Conservation (phyloP, 176 grass and related monocot species). For the Bonia amplexicaulis region DNA sequence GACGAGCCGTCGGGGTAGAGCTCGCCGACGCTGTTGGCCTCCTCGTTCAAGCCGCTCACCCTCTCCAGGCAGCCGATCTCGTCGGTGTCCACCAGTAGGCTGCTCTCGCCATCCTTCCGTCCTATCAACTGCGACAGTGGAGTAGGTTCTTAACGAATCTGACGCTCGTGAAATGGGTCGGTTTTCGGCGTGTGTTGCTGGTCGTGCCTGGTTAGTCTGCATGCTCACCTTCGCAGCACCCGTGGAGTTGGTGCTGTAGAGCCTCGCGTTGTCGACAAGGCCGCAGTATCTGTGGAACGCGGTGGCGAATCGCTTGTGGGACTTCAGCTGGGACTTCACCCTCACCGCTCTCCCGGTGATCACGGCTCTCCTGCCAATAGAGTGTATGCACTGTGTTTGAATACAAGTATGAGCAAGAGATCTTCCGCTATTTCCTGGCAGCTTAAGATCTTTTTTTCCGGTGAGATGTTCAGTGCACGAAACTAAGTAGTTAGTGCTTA, state of each 20-base stretch:
- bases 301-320: slow-evolving; percentile 78
- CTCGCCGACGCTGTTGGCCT: slow-evolving; percentile 62
- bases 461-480: not conserved
- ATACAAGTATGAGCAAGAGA: not conserved
- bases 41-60: slow-evolving; percentile 47
- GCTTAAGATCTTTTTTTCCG: not conserved
- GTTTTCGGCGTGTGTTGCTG: not conserved
- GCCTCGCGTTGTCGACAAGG: slow-evolving; percentile 70
- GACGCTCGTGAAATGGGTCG: not conserved
- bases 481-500: not conserved
- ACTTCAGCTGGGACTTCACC: slow-evolving; percentile 80
- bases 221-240: slow-evolving; percentile 59
- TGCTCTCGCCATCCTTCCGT: slow-evolving; percentile 65
- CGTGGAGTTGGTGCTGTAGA: slow-evolving; percentile 71
- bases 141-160: not conserved
- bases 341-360: slow-evolving; percentile 83
- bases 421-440: not conserved
- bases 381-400: not conserved
- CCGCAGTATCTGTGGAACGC: slow-evolving; percentile 64
- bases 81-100: slow-evolving; percentile 54
- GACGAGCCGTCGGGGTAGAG: slow-evolving; percentile 44
- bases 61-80: slow-evolving; percentile 64
- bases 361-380: slow-evolving; percentile 79
- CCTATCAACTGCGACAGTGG: slow-evolving; percentile 58
- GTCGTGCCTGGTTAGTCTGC: not conserved